Conservation (phyloP, 768 basidiomycete species). For the Thelephora ganbajun region DNA sequence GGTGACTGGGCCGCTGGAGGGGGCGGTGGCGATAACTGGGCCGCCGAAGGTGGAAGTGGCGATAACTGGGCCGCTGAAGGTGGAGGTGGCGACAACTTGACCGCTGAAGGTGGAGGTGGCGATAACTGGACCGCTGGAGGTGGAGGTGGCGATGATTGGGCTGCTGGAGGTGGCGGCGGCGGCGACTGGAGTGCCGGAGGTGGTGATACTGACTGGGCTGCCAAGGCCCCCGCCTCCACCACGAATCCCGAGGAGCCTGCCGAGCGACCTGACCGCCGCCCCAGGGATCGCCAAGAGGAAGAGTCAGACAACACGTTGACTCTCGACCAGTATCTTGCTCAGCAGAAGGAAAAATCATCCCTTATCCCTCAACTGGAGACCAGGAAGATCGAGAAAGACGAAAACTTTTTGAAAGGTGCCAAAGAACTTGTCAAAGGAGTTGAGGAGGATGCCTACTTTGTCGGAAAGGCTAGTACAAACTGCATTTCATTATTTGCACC, state of each 20-base stretch:
- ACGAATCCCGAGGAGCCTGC: conserved; percentile 14
- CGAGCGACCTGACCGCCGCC: conserved; percentile 18
- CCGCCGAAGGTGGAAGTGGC: conserved; percentile 19
- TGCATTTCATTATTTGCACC: neutral
- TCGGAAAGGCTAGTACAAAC: conserved; percentile 61
- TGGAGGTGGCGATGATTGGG: conserved; percentile 17
- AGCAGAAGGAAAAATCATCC: conserved; percentile 51
- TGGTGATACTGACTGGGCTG: too few species aligned
- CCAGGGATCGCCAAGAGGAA: conserved; percentile 50
- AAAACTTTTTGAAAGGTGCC: conserved; percentile 56
- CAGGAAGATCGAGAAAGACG: conserved; percentile 68
- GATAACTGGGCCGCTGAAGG: conserved; percentile 14
- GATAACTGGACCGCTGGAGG: conserved; percentile 14
- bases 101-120: conserved; percentile 19
- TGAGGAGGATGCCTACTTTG: conserved; percentile 66
- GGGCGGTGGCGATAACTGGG: conserved; percentile 18
- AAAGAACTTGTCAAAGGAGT: conserved; percentile 47
- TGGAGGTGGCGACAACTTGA: conserved; percentile 16
- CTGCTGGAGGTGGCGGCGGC: too few species aligned
- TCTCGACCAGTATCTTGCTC: conserved; percentile 83
- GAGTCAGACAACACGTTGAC: conserved; percentile 93
- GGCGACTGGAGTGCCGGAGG: too few species aligned
- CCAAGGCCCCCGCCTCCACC: conserved; percentile 18
- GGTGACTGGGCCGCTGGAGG: conserved; percentile 24
- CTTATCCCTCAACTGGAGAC: conserved; percentile 62